phyloP scores from a whole-genome alignment of 177 flowering plant genomes.

The Vitis hybrid region DNA sequence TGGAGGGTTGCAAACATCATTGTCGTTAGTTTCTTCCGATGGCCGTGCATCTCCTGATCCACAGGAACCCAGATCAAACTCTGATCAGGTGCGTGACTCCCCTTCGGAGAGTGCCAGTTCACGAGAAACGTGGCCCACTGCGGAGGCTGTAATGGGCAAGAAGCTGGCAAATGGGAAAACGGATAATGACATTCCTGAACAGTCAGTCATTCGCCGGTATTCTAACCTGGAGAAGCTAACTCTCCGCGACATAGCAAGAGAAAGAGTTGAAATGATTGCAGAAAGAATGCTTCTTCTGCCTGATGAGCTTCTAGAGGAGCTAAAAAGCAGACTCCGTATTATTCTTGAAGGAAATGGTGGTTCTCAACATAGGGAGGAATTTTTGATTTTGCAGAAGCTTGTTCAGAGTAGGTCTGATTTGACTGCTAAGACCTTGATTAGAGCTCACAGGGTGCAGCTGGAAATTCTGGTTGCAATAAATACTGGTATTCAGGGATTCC shows the following conservation, averaged over 20 bases:
- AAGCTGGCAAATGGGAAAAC: conserved; percentile 67
- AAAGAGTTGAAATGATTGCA: conserved; percentile 67
- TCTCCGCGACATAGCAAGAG: conserved; percentile 74
- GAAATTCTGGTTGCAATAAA: conserved; percentile 89
- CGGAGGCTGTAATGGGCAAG: conserved; percentile 52
- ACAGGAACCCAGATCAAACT: conserved; percentile 65
- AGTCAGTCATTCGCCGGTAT: conserved; percentile 66
- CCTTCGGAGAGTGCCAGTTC: conserved; percentile 99
- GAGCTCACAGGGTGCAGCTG: conserved; percentile 87
- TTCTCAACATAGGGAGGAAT: conserved; percentile 84
- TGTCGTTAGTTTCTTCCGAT: conserved; percentile 62
- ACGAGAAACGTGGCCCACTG: conserved; percentile 80
- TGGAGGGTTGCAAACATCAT: conserved; percentile 61
- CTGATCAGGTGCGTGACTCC: conserved; percentile 71
- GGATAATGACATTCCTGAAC: conserved; percentile 64
- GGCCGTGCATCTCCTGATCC: conserved; percentile 49
- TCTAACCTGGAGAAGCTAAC: conserved; percentile 68
- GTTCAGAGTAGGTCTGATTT: conserved; percentile 77
- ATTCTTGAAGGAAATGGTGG: conserved; percentile 89
- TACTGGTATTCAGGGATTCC: conserved; percentile 90
- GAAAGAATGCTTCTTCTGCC: conserved; percentile 72
- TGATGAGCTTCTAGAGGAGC: conserved; percentile 71
- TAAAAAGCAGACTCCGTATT: conserved; percentile 66
- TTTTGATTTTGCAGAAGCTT: conserved; percentile 69
- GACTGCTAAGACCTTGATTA: conserved; percentile 59